phyloP scores from a whole-genome alignment of 495 filamentous ascomycete genomes.

The Penicillium ochrochloron region DNA sequence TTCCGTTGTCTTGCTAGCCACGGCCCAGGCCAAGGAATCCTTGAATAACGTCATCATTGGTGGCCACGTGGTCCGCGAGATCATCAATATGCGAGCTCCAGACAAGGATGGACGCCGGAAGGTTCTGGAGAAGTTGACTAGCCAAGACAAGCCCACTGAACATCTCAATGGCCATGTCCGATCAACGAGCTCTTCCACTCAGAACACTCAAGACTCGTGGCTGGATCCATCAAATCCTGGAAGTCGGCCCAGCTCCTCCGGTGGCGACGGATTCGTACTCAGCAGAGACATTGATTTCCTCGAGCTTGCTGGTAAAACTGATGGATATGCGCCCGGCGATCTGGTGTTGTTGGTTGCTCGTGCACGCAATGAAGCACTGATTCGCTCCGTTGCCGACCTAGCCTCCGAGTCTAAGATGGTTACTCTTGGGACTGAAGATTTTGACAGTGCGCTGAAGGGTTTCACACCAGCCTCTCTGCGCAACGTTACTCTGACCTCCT shows the following conservation, averaged over 20 bases:
- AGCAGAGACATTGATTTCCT: conserved; percentile 84
- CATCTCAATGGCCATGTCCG: conserved; percentile 44
- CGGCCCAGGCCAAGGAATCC: conserved; percentile 88
- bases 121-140: conserved; percentile 72
- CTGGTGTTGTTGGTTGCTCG: conserved; percentile 82
- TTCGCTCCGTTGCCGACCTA: conserved; percentile 62
- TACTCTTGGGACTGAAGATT: conserved; percentile 70
- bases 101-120: conserved; percentile 87
- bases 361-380: conserved; percentile 88
- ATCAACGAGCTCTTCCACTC: conserved; percentile 44
- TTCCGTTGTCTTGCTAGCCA: conserved; percentile 85
- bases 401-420: conserved; percentile 50
- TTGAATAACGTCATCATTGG: conserved; percentile 80
- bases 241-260: conserved; percentile 52
- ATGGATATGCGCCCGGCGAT: conserved; percentile 98
- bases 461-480: conserved; percentile 94
- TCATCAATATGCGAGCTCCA: conserved; percentile 82
- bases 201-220: conserved; percentile 66
- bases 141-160: conserved; percentile 46
- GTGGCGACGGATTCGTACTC: conserved; percentile 66
- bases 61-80: conserved; percentile 80
- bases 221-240: conserved; percentile 65
- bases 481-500: conserved; percentile 89
- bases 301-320: conserved; percentile 88
- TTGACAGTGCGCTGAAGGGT: conserved; percentile 79